A percentile compares a stretch with the other conserved stretches of the same genome.
phyloP scores from a whole-genome alignment of 345 rosid genomes.

The Cardiospermum halicacabum region DNA sequence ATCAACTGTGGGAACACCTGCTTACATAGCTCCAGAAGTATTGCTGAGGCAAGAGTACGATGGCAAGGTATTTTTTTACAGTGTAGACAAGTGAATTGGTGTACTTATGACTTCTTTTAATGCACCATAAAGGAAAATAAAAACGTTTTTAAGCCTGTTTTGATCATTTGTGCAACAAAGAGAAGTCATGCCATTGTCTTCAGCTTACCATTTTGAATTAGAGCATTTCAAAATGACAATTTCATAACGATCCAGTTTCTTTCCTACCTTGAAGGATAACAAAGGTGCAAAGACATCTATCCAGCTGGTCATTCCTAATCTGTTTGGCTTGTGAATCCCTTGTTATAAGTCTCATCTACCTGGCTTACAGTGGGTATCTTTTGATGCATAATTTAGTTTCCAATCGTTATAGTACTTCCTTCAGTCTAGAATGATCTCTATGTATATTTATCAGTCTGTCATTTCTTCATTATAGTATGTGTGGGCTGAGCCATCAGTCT shows the following conservation, averaged over 20 bases:
- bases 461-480: not conserved
- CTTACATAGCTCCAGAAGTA: conserved; percentile 96
- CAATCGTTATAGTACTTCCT: not conserved
- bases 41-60: conserved; percentile 76
- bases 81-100: not conserved
- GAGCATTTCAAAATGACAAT: not conserved
- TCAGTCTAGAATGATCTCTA: not conserved
- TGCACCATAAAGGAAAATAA: not conserved
- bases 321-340: not conserved
- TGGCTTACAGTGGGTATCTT: not conserved
- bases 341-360: not conserved
- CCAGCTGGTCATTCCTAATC: not conserved
- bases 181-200: not conserved
- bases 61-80: conserved; percentile 65
- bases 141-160: not conserved
- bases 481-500: not conserved
- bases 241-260: not conserved
- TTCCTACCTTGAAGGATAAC: not conserved
- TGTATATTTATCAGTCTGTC: not conserved
- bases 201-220: not conserved
- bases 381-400: not conserved
- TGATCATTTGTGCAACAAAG: not conserved
- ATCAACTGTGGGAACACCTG: conserved; percentile 99
- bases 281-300: not conserved
- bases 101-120: not conserved